These are phyloP conservation scores for Plectosphaerella cucumerina DNA, from an alignment of 2,329 filamentous ascomycete genomes.

Conservation along the genomic window DNA sequence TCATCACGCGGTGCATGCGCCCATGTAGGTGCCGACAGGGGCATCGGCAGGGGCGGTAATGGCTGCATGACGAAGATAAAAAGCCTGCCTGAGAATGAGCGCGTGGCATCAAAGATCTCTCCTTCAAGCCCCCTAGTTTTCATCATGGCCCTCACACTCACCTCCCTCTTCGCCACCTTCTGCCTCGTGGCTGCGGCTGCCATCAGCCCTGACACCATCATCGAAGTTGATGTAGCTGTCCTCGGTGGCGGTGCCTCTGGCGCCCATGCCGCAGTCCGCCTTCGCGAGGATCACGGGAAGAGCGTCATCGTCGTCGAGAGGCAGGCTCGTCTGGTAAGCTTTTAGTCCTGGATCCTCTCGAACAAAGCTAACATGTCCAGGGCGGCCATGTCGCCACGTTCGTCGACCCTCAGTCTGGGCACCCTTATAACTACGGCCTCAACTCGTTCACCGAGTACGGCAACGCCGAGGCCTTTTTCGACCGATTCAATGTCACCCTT, in stretches of 20 bases:
- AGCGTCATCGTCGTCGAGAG: constrained; percentile 31
- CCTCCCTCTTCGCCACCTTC: neutral
- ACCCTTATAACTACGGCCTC: constrained; percentile 29
- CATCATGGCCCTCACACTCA: too few species aligned
- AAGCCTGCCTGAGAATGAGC: too few species aligned
- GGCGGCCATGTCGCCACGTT: constrained; percentile 48
- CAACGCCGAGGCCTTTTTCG: constrained; percentile 37
- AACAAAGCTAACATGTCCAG: constrained; percentile 18
- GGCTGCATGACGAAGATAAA: too few species aligned
- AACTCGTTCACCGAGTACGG: constrained; percentile 31
- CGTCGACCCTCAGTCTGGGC: constrained; percentile 31
- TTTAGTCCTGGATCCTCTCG: too few species aligned
- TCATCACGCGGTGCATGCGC: too few species aligned
- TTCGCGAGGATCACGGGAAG: constrained; percentile 28
- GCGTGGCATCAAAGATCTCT: too few species aligned
- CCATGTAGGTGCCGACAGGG: too few species aligned
- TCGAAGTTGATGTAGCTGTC: constrained; percentile 27
- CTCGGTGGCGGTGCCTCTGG: constrained; percentile 33
- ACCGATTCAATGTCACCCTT: constrained; percentile 32
- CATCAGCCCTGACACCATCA: constrained; percentile 1
- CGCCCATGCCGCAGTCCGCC: constrained; percentile 27
- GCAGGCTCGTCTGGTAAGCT: constrained; percentile 22
- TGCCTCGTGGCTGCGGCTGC: neutral
- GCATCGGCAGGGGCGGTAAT: too few species aligned
- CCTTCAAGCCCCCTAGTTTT: too few species aligned